Evolutionary conservation across 345 rosid species (phyloP).

Genomic region (Firmiana major): DNA sequence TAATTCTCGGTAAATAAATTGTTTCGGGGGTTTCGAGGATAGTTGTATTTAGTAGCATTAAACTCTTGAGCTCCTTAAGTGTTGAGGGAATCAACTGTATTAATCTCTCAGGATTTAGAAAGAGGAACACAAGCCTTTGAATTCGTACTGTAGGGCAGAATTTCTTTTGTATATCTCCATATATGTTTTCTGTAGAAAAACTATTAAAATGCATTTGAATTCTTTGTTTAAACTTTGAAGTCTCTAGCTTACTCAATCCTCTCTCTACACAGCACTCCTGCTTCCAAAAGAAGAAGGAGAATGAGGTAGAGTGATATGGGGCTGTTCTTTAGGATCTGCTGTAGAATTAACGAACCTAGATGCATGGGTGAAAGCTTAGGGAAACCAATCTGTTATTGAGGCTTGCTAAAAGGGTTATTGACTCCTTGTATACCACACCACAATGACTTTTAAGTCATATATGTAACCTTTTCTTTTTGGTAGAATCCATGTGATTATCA

Average conservation of each 20-base stretch:
- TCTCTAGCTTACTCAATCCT: background rate
- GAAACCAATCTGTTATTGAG: background rate
- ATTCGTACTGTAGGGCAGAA: background rate
- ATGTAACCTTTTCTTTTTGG: background rate
- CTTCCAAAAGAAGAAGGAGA: background rate
- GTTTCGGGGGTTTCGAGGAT: background rate
- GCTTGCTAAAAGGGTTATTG: background rate
- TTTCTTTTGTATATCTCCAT: background rate
- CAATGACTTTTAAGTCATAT: background rate
- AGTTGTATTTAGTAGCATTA: constrained; percentile 16
- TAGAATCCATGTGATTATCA: background rate
- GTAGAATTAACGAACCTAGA: background rate
- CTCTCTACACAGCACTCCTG: background rate
- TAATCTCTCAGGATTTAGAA: background rate
- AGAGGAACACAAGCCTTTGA: background rate
- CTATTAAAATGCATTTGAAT: background rate
- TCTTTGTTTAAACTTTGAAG: constrained; percentile 1
- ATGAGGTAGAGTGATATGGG: background rate
- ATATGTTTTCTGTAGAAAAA: background rate
- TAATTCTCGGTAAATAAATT: constrained; percentile 5
- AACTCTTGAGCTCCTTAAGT: constrained; percentile 15
- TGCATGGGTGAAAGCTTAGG: background rate
- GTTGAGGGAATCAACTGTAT: background rate
- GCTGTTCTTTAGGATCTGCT: background rate
- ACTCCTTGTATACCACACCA: background rate